phyloP scores from a whole-genome alignment of 208 protist genomes.

The Trypanosoma scelopori region DNA sequence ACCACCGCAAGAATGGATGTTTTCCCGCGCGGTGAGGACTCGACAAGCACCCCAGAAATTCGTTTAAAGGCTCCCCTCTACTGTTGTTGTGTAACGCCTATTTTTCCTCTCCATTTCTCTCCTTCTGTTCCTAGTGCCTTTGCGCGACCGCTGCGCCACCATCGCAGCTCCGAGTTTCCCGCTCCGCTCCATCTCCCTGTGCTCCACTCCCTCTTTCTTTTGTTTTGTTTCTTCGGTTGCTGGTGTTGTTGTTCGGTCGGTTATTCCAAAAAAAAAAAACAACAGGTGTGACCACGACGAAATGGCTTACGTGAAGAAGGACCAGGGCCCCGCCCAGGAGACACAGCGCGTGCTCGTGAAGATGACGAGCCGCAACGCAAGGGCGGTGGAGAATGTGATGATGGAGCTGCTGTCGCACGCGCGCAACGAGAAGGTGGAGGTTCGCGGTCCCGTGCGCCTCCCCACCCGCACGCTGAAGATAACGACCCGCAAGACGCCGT shows the following conservation, averaged over 20 bases:
- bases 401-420: conserved; percentile 93
- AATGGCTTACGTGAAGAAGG: conserved; percentile 86
- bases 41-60: conserved; percentile 21
- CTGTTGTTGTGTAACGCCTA: too few relatives aligned
- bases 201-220: conserved; percentile 18
- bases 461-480: conserved; percentile 98
- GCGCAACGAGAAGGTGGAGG: conserved; percentile 94
- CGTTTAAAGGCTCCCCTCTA: too few relatives aligned
- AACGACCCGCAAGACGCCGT: conserved; percentile 99
- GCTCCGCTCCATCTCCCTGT: too few relatives aligned
- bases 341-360: conserved; percentile 96
- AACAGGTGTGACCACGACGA: conserved; percentile 65
- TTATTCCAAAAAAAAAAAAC: conserved; percentile 18
- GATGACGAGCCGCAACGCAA: conserved; percentile 95
- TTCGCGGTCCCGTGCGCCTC: conserved; percentile 98
- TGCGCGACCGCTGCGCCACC: background rate
- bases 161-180: too few relatives aligned
- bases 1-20: conserved; percentile 57
- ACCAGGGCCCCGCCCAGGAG: conserved; percentile 46
- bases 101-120: conserved; percentile 10
- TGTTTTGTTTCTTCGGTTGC: too few relatives aligned
- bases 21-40: conserved; percentile 38
- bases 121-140: conserved; percentile 11
- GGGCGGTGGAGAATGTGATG: conserved; percentile 98
- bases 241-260: conserved; percentile 17